Evolutionary conservation across 306 rosid species (phyloP), one percentile per base, ranked within the genome.

Genomic region (Vigna mungo): DNA sequence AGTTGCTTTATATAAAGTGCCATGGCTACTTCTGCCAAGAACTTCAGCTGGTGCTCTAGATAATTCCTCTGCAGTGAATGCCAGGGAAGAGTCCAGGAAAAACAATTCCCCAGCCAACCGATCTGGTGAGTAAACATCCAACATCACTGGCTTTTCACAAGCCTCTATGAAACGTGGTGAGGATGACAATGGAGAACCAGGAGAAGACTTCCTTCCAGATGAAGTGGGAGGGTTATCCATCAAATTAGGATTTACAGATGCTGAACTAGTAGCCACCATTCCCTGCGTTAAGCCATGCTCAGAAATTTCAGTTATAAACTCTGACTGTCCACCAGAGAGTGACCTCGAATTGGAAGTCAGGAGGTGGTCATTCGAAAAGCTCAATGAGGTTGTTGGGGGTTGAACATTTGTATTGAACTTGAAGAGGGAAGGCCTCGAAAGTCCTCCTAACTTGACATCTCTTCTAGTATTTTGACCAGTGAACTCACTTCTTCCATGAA

Each of bases 11-110:
- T 95, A 95, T 49, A 95, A 80, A 70, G 98, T 95, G 76, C 98
- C 98, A 71, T 95, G 97, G 84, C 96, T 95, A 85, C 98, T 92
- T 90, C 98, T 89, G 70, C 98, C 98, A 75, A 95, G 96, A 82
- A 95, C 97, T 87, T 95, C 98, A 47, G 98, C 98, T 11, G 98
- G 98, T 75, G 98, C 98, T 82, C 93, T 90, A 68, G 98, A 95
- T 83, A 95, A 90, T 73, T 95, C 97, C 92, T 92, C 98, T 41
- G 96, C 97, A 12, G 96, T 90, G 84, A 92, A 90, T 77, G 87
- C 88, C 72, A 90, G 77, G 27, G 98, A 88, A 87, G 92, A 63
- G 82, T 95, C 97, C 74, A 95, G 84, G 84, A 95, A 92, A 81
- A 79, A 86, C 79, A 95, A 78, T 73, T 95, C 98, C 65, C 98